phyloP scores from a whole-genome alignment of 78 protist species.

The Dictyostelium firmibasis region DNA sequence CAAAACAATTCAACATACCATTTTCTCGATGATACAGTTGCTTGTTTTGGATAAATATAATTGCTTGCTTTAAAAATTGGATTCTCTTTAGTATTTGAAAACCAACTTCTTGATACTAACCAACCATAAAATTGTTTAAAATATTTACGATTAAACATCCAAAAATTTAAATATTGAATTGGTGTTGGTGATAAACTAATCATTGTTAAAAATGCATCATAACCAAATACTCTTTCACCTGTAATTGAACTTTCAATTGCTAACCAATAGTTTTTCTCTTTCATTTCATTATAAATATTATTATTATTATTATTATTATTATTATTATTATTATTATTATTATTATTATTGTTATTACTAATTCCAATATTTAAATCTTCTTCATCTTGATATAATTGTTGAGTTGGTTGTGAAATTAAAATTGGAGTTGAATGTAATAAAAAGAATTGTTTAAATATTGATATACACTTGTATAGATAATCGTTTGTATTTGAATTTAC shows the following conservation, averaged over 20 bases:
- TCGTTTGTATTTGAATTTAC: neutral
- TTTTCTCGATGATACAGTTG: neutral
- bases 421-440: conserved; percentile 65
- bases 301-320: neutral
- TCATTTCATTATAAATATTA: conserved; percentile 35
- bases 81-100: neutral
- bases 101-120: neutral
- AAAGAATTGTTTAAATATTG: conserved; percentile 28
- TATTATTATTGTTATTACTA: neutral
- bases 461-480: neutral
- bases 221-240: conserved; percentile 15
- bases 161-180: neutral
- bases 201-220: conserved; percentile 36
- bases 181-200: conserved; percentile 17
- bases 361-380: neutral
- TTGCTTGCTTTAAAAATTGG: neutral
- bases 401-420: neutral
- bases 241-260: conserved; percentile 9
- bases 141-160: neutral
- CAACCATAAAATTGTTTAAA: conserved; percentile 6
- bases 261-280: neutral
- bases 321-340: neutral
- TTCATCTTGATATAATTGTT: neutral
- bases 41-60: conserved; percentile 21
- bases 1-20: neutral